Evolutionary conservation across 345 rosid species (phyloP), one percentile per base, ranked within the genome.

Genomic region (Camelina neglecta): DNA sequence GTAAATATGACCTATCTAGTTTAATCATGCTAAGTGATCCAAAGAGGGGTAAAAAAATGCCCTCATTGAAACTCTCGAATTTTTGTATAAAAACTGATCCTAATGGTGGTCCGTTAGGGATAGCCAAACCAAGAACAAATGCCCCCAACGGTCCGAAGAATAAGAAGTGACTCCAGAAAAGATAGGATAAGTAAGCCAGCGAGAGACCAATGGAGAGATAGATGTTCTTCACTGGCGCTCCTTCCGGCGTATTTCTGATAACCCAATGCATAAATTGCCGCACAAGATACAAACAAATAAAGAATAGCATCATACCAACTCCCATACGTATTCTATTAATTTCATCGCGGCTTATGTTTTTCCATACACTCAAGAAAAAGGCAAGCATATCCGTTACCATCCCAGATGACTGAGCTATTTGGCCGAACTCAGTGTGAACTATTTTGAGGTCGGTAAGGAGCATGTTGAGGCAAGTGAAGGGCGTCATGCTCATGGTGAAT

Each of bases 361-460:
- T n/a, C 57, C 49, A 24, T 2, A 39, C 4, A 29, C 3, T 50
- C 35, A 59, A 36, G 13, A 6, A 1, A 39, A 79, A 49, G 18
- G 65, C 65, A 23, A 76, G 23, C 11, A 72, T 0, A 45, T 86
- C 81, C 11, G 74, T 74, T 13, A 84, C 68, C 33, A 80, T 65
- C 2, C 85, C 84, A 1, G 88, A 69, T 3, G 87, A 77, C 42
- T 84, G 75, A 29, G 83, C 83, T 0, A 86, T 44, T 23, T 83
- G 78, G 1, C 83, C 86, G 8, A 86, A 80, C 60, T 83, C 88
- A 0, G 88, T 79, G 73, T 86, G 81, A 18, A 69, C 61, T 75
- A 84, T 64, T 29, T 81, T 86, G 12, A 88, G 81, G 45, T 84
- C 88, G 4, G 67, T 72, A 8, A 90, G 85, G 59, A 90, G 82